Evolutionary conservation across 495 filamentous ascomycete species (phyloP), one percentile per base, ranked within the genome.

Genomic region (Aspergillus steynii): DNA sequence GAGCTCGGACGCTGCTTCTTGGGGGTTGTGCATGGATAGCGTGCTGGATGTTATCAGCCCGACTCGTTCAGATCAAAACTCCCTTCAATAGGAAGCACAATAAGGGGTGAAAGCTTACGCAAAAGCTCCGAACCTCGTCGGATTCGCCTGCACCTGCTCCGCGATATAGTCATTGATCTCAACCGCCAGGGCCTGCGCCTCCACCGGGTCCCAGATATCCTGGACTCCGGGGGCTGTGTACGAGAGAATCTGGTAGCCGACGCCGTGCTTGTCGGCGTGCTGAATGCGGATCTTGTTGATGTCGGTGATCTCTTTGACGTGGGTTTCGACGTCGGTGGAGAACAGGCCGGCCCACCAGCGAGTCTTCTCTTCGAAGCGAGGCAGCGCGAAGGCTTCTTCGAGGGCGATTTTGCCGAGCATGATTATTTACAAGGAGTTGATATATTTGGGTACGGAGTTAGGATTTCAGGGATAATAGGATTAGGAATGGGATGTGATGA

Each of bases 81-180:
- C 20, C 20, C 20, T 20, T 20, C 20, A 20, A 20, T 20, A 20
- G 20, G 20, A 20, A 20, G 20, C 20, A 20, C 20, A 20, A 20
- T 20, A 20, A 20, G 20, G 20, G 20, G 20, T 20, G 20, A 20
- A 20, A 20, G 20, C 20, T 48, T 64, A 80, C 56, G 82, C 84
- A 53, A 88, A 80, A n/a, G 79, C 86, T 0, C 82, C 84, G 48
- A 88, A 83, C 9, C 82, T 77, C 37, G 79, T 72, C 0, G 83
- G 83, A 29, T 83, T 74, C 49, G 71, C 70, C 28, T 74, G 71
- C 50, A 87, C 79, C 61, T 82, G 69, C 49, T 72, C 77, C 0
- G 80, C 80, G 27, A 89, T 78, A 60, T 82, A 85, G 67, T 88
- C 81, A 64, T 89, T 89, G 27, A 81, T 82, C 51, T 83, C 76